A percentile compares a stretch with the other conserved stretches of the same genome.
Evolutionary conservation across 2,329 filamentous ascomycete species (phyloP).

Genomic region (Aureobasidium sp.): DNA sequence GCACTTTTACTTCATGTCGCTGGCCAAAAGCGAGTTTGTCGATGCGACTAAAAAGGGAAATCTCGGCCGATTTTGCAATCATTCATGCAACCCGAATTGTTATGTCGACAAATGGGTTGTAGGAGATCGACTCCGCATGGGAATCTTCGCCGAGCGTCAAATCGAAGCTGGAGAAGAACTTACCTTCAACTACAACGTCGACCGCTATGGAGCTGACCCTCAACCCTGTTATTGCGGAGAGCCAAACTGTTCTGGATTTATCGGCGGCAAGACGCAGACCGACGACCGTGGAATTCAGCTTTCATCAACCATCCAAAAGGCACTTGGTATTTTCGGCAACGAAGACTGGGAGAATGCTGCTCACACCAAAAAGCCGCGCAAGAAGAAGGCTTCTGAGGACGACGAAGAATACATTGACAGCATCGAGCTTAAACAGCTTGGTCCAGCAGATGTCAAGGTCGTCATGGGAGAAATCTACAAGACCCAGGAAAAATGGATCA

Average conservation of each 20-base stretch:
- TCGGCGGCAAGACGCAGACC: conserved; percentile 95
- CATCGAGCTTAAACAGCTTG: conserved; percentile 67
- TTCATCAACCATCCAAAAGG: conserved; percentile 74
- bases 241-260: conserved; percentile 88
- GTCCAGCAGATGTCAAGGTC: conserved; percentile 78
- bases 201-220: conserved; percentile 92
- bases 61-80: conserved; percentile 93
- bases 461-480: conserved; percentile 96
- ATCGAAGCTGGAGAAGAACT: conserved; percentile 87
- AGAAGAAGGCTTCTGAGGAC: conserved; percentile 85
- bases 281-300: conserved; percentile 81
- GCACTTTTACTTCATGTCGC: conserved; percentile 99
- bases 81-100: conserved; percentile 97
- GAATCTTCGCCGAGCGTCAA: conserved; percentile 83
- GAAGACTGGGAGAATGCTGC: conserved; percentile 80
- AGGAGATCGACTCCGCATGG: conserved; percentile 94
- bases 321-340: conserved; percentile 85
- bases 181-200: conserved; percentile 99
- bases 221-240: conserved; percentile 97
- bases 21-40: conserved; percentile 92
- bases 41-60: conserved; percentile 97
- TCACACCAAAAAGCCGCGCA: conserved; percentile 80
- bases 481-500: conserved; percentile 99
- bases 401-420: conserved; percentile 95
- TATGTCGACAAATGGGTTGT: conserved; percentile 99